These are phyloP conservation scores for Taxawa tesnikishii DNA, from an alignment of 2,329 filamentous ascomycete genomes.

Conservation along the genomic window DNA sequence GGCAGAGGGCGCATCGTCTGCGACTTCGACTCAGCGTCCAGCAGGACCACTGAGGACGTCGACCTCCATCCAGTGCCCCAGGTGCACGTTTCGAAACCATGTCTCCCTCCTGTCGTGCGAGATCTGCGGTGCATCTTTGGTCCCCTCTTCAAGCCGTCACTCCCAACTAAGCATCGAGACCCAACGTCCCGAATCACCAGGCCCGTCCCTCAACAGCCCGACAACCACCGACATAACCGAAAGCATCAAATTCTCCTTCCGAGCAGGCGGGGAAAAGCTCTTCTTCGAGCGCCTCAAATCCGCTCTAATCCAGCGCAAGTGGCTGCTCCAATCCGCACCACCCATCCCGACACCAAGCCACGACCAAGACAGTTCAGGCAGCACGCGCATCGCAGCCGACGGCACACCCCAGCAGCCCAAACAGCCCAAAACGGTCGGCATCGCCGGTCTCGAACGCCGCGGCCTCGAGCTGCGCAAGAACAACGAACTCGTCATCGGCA, in stretches of 20 bases:
- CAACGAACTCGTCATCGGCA: slow-evolving; percentile 85
- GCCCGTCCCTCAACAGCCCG: slow-evolving; percentile 46
- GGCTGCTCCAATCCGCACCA: slow-evolving; percentile 82
- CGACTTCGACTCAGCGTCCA: no score
- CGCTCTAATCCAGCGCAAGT: slow-evolving; percentile 85
- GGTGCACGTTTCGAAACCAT: slow-evolving; percentile 91
- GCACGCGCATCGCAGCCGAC: slow-evolving; percentile 18
- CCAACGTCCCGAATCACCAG: slow-evolving; percentile 61
- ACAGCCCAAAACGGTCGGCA: slow-evolving; percentile 59
- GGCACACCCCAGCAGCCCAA: slow-evolving; percentile 8
- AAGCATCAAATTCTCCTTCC: slow-evolving; percentile 83
- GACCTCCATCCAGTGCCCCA: slow-evolving; percentile 57
- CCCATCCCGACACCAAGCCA: slow-evolving; percentile 52
- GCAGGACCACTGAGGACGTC: not conserved
- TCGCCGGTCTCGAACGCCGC: slow-evolving; percentile 81
- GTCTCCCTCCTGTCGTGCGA: slow-evolving; percentile 77
- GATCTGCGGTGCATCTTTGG: slow-evolving; percentile 72
- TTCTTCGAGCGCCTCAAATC: slow-evolving; percentile 83
- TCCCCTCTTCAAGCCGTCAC: slow-evolving; percentile 36
- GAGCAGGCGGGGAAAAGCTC: slow-evolving; percentile 75
- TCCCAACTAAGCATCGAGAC: slow-evolving; percentile 24
- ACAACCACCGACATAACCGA: slow-evolving; percentile 51
- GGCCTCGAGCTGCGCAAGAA: slow-evolving; percentile 78
- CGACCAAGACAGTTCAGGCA: slow-evolving; percentile 11
- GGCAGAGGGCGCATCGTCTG: not conserved